Percentiles rank a stretch among this genome's conserved stretches.
These are phyloP conservation scores for Pyracantha coccinea DNA, from an alignment of 331 rosid species.

Conservation along the genomic window DNA sequence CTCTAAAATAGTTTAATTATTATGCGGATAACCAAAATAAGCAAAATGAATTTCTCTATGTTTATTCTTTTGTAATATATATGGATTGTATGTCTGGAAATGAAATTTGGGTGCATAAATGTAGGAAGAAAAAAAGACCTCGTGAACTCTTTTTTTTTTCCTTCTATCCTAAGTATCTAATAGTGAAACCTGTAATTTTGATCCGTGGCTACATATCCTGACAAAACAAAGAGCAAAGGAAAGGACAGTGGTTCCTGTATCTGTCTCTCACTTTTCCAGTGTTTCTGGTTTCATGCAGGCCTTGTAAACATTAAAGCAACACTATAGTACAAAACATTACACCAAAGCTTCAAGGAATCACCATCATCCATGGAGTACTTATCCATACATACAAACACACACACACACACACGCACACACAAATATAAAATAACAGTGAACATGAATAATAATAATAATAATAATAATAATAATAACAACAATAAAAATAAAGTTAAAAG, in stretches of 20 bases:
- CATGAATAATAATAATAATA: neutral
- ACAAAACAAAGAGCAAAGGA: slow-evolving; percentile 42
- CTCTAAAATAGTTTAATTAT: neutral
- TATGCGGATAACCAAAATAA: neutral
- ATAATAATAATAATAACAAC: no score
- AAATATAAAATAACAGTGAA: neutral
- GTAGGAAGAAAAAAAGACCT: neutral
- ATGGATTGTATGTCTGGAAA: neutral
- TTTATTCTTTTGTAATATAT: no score
- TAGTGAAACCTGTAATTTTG: neutral
- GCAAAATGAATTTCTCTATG: neutral
- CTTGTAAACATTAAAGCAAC: slow-evolving; percentile 17
- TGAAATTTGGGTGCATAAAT: neutral
- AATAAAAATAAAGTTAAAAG: neutral
- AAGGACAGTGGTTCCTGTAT: slow-evolving; percentile 15
- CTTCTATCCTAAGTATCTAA: neutral
- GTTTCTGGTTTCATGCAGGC: slow-evolving; percentile 35
- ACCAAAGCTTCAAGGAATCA: neutral
- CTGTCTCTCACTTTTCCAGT: neutral
- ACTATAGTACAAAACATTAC: neutral
- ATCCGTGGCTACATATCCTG: no score
- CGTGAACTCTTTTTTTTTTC: neutral
- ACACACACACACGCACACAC: neutral
- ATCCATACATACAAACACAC: neutral
- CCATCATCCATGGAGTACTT: slow-evolving; percentile 20